Evolutionary conservation across 2,329 filamentous ascomycete species (phyloP), one percentile per base, ranked within the genome.

Genomic region (Monosporascus sp.): DNA sequence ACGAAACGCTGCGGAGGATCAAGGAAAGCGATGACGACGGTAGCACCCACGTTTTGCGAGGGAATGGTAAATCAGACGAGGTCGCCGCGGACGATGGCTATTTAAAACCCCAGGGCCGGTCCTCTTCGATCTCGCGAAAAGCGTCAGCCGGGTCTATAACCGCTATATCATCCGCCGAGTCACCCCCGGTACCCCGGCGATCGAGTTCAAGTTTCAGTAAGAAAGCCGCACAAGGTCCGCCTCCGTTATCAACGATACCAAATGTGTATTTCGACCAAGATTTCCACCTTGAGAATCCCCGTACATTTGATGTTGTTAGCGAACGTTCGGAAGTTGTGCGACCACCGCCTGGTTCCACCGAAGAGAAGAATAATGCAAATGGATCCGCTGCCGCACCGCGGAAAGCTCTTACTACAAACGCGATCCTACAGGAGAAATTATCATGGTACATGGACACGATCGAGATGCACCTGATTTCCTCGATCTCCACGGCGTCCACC

Each of bases 401-500:
- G 55, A 97, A 97, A 68, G 89, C 90, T 1, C 77, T 99, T 27
- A 93, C 93, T 7, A 97, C 92, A 0, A 99, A 99, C 71, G 94
- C 94, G 0, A 99, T 99, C 54, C 71, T 99, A 37, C 94, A 99
- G 68, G 94, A 99, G 71, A 99, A 99, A 71, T 77, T 99, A 14
- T 97, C 94, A 0, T 99, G 94, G 94, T 99, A 99, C 70, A 96
- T 99, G 91, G 94, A 99, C 68, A 99, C 94, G 0, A 91, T 99
- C 22, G 94, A 99, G 68, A 91, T 99, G 52, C 94, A 99, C 68
- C 77, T 99, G 7, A 97, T 99, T 62, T 91, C 90, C 35, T 96
- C 92, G 0, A 99, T 99, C 58, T 97, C 93, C 2, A 91, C 89
- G 0, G 94, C 94, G 1, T 97, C 94, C 0, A 91, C 91, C 1